Conservation (phyloP, 176 grass and related monocot genomes). For the Carex pumila region DNA sequence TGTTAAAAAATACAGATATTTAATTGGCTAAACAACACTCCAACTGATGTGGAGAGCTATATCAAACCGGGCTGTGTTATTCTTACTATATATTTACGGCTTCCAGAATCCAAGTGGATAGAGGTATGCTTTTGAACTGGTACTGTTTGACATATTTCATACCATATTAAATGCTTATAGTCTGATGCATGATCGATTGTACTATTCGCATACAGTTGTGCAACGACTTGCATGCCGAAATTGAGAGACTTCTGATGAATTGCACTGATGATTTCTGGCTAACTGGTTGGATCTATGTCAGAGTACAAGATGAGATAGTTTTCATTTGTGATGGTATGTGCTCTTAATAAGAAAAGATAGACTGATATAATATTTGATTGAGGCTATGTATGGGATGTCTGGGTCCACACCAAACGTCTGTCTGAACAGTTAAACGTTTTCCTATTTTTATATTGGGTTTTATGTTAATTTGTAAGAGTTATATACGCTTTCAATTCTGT, state of each 20-base stretch:
- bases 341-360: background rate
- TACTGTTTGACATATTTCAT: background rate
- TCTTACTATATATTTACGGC: constrained; percentile 80
- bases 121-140: constrained; percentile 40
- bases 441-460: background rate
- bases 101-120: constrained; percentile 75
- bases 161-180: constrained; percentile 15
- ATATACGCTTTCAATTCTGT: constrained; percentile 9
- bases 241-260: constrained; percentile 63
- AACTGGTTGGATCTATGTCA: constrained; percentile 78
- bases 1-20: constrained; percentile 56
- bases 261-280: constrained; percentile 70
- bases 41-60: constrained; percentile 97
- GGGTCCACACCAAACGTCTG: background rate
- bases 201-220: constrained; percentile 45
- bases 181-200: constrained; percentile 13
- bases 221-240: constrained; percentile 56
- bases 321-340: constrained; percentile 79
- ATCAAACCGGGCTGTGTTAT: constrained; percentile 98
- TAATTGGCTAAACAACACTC: constrained; percentile 88
- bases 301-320: constrained; percentile 54
- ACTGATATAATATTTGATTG: background rate
- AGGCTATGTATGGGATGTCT: background rate
- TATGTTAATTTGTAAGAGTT: background rate
- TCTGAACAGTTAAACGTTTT: background rate